A percentile compares a stretch with the other conserved stretches of the same genome.
phyloP scores from a whole-genome alignment of 2,329 filamentous ascomycete genomes.

The Bipolaris oryzae region DNA sequence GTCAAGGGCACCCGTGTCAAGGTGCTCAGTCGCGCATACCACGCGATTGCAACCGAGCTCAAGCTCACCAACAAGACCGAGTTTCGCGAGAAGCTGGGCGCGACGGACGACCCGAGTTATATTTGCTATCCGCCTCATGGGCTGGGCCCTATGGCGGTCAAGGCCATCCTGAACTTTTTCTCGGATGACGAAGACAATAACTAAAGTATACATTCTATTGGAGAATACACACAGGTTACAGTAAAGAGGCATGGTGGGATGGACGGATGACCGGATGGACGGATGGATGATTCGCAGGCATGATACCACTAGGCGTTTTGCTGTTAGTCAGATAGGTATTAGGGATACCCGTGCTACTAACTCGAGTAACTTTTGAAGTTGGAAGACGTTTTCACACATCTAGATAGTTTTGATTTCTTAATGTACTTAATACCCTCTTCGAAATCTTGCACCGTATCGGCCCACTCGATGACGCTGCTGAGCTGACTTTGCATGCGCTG shows the following conservation, averaged over 20 bases:
- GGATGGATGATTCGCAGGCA: slow-evolving; percentile 18
- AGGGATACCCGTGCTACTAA: slow-evolving; percentile 3
- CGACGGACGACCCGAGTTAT: slow-evolving; percentile 81
- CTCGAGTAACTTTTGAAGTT: slow-evolving; percentile 9
- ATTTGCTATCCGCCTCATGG: slow-evolving; percentile 90
- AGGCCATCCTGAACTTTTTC: slow-evolving; percentile 90
- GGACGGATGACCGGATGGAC: slow-evolving; percentile 16
- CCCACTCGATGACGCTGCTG: not conserved
- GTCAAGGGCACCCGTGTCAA: slow-evolving; percentile 79
- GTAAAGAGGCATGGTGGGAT: slow-evolving; percentile 15
- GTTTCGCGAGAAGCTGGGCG: slow-evolving; percentile 90
- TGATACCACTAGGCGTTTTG: slow-evolving; percentile 32
- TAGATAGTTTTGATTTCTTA: slow-evolving; percentile 18
- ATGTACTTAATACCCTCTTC: slow-evolving; percentile 15
- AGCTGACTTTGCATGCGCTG: not conserved
- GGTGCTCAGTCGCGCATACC: slow-evolving; percentile 82
- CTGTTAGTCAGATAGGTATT: slow-evolving; percentile 2
- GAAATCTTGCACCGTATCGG: not conserved
- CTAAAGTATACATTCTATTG: slow-evolving; percentile 24
- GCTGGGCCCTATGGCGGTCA: slow-evolving; percentile 78
- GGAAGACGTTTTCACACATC: slow-evolving; percentile 7
- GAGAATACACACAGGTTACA: slow-evolving; percentile 12
- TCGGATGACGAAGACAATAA: slow-evolving; percentile 64
- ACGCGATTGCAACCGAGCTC: slow-evolving; percentile 79
- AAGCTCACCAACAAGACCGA: slow-evolving; percentile 83